Evolutionary conservation across 1,284 basidiomycete genomes (phyloP), one percentile per base, ranked within the genome.

Genomic region (Rhodotorula sp.): DNA sequence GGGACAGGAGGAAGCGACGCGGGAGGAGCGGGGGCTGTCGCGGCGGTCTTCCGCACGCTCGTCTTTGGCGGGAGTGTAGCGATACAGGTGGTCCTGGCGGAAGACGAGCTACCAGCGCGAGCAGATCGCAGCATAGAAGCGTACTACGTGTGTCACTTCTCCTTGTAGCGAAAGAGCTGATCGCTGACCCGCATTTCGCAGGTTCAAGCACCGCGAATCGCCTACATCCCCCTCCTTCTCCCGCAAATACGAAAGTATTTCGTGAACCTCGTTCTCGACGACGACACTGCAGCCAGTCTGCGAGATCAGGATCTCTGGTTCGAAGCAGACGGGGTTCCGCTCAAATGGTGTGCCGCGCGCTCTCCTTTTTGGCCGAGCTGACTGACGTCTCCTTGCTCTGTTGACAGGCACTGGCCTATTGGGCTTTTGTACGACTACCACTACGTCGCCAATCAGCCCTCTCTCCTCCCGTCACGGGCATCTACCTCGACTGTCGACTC

Each of bases 261-360:
- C 69, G 88, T 91, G 82, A 90, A 94, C 73, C 87, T 95, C 58
- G 90, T 92, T 9, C 88, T 96, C 76, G 91, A 94, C 77, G 90
- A 93, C 75, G 84, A 86, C 46, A 87, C 88, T 30, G 7, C 86
- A 86, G 65, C 52, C 13, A 56, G 37, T 20, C 76, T 92, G 69
- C 89, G 89, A 78, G 90, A 93, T 75, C 88, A 90, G 68, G 89
- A 93, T 59, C 92, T 94, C 89, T 96, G 94, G 94, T 94, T 97
- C 79, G 92, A 95, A 63, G 59, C 65, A 3, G 58, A 87, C 69
- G 88, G 87, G 59, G 85, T 83, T 37, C 81, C 87, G 73, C 85
- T 90, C 78, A 91, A 90, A 81, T 95, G 92, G 92, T 93, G 71
- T 72, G 87, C 82, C 53, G 44, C n/a, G 62, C 59, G 53, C 26